phyloP scores from a whole-genome alignment of 208 protist species.

The Phytomonas francai region DNA sequence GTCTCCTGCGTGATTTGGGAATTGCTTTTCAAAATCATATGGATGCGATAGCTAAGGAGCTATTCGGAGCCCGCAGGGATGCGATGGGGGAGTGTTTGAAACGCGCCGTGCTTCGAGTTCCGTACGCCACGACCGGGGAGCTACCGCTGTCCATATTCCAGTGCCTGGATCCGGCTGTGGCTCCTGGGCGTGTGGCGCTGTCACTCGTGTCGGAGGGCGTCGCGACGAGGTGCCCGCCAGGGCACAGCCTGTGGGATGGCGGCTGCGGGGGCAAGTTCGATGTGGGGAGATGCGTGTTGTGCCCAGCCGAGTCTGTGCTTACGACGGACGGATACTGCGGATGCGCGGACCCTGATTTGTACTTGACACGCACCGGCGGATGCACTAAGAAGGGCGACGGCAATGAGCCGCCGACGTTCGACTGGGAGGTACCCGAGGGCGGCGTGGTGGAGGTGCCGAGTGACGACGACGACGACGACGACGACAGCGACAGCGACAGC shows the following conservation, averaged over 20 bases:
- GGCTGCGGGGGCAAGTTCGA: conserved; percentile 15
- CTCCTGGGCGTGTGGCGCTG: conserved; percentile 7
- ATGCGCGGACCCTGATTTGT: conserved; percentile 17
- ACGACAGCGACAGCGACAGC: too few species aligned
- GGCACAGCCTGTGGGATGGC: conserved; percentile 20
- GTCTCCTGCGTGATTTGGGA: conserved; percentile 7
- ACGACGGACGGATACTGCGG: conserved; percentile 25
- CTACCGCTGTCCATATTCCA: conserved; percentile 18
- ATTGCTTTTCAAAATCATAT: conserved; percentile 13
- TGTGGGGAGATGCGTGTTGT: conserved; percentile 11
- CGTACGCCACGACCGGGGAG: conserved; percentile 7
- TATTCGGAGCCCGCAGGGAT: conserved; percentile 7
- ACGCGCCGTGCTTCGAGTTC: conserved; percentile 15
- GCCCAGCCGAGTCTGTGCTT: conserved; percentile 17
- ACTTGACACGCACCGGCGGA: conserved; percentile 16
- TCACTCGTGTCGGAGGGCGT: conserved; percentile 11
- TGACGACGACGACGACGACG: conserved; percentile 7
- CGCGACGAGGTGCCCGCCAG: conserved; percentile 16
- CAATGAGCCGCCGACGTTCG: conserved; percentile 1
- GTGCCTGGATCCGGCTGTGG: conserved; percentile 17
- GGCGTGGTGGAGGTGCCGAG: not conserved
- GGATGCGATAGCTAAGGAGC: conserved; percentile 7
- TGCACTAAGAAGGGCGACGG: conserved; percentile 11
- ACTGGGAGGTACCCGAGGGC: not conserved
- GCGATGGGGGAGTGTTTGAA: conserved; percentile 17